phyloP scores from a whole-genome alignment of 805 yeast species.

The Schwanniomyces pseudopolymorphus region DNA sequence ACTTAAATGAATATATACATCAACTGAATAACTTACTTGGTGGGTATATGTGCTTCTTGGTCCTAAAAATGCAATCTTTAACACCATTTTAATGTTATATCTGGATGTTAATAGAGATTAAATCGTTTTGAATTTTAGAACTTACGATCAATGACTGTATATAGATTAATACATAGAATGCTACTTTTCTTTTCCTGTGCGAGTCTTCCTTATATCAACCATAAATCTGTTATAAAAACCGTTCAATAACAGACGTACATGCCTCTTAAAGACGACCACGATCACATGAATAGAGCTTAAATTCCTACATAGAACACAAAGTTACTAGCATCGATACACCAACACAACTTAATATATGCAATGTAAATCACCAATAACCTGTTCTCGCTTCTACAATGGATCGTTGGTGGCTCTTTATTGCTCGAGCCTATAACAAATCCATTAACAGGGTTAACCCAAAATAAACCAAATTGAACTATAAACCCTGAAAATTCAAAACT shows the following conservation, averaged over 20 bases:
- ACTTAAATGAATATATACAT: neutral
- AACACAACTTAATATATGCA: slow-evolving; percentile 2
- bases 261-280: neutral
- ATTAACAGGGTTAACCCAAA: slow-evolving; percentile 19
- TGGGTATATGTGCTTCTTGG: slow-evolving; percentile 94
- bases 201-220: neutral
- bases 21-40: slow-evolving; percentile 45
- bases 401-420: slow-evolving; percentile 51
- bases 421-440: slow-evolving; percentile 42
- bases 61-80: slow-evolving; percentile 74
- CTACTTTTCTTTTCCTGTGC: no score
- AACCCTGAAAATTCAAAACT: slow-evolving; percentile 18
- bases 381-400: slow-evolving; percentile 24
- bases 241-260: neutral
- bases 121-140: no score
- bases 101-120: neutral
- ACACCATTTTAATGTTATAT: slow-evolving; percentile 1
- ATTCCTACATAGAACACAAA: neutral
- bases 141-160: neutral
- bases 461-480: slow-evolving; percentile 29
- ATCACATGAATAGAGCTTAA: neutral
- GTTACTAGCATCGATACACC: slow-evolving; percentile 3
- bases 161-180: no score
- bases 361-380: slow-evolving; percentile 13
- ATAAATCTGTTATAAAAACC: neutral